Evolutionary conservation across 108 stramenopile genomes (phyloP).

Genomic region (Cyclostephanos tholiformis): DNA sequence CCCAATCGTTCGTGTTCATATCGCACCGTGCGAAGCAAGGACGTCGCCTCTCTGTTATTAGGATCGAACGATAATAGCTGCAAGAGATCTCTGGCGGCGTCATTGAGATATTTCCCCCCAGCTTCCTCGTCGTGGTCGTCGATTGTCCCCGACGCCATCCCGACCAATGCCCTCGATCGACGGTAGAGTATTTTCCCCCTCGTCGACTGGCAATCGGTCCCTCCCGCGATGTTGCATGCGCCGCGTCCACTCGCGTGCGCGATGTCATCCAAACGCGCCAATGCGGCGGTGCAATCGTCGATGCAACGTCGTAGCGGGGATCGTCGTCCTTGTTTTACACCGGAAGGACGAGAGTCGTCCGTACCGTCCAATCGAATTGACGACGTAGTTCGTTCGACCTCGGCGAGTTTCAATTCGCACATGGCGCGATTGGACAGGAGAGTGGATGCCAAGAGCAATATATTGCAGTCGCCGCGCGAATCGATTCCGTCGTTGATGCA

Average conservation of each 20-base stretch:
- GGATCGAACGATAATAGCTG: constrained; percentile 65
- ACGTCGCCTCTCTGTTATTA: constrained; percentile 66
- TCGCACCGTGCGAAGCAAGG: constrained; percentile 62
- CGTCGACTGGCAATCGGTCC: constrained; percentile 19
- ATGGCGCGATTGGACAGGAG: constrained; percentile 73
- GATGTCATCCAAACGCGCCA: constrained; percentile 50
- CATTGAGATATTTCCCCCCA: constrained; percentile 48
- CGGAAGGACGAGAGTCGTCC: neutral
- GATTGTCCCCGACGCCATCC: constrained; percentile 28
- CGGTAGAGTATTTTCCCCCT: constrained; percentile 76
- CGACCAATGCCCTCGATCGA: constrained; percentile 71
- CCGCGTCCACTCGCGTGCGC: neutral
- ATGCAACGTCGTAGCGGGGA: constrained; percentile 57
- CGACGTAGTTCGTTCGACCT: neutral
- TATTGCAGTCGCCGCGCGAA: constrained; percentile 11
- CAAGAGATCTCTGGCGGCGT: constrained; percentile 78
- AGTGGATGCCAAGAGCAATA: constrained; percentile 21
- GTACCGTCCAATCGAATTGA: neutral
- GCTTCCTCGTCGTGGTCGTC: constrained; percentile 35
- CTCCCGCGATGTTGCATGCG: no score
- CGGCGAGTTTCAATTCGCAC: constrained; percentile 60
- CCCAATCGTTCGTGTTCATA: constrained; percentile 51
- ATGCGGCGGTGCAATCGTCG: constrained; percentile 69
- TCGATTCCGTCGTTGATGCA: constrained; percentile 30
- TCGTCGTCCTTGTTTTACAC: constrained; percentile 4